Evolutionary conservation across 73 alveolate genomes (phyloP).

Genomic region (Tetrahymena thermophila): DNA sequence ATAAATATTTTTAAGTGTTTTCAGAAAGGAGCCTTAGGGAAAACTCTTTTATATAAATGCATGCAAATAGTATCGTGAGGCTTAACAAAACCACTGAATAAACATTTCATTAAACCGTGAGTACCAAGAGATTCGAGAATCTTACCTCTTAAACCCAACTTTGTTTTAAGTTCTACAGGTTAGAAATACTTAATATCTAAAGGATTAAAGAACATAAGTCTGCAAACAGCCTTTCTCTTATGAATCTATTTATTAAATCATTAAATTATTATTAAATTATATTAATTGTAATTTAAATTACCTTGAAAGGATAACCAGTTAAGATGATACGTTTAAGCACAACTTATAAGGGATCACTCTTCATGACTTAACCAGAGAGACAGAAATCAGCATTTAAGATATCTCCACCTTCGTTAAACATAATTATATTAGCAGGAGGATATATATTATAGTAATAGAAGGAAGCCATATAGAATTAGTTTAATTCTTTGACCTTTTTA

Average conservation of each 20-base stretch:
- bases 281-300: background rate
- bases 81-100: constrained; percentile 91
- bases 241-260: constrained; percentile 22
- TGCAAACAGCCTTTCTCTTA: constrained; percentile 92
- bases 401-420: constrained; percentile 68
- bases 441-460: constrained; percentile 71
- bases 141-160: constrained; percentile 86
- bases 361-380: constrained; percentile 78
- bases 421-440: constrained; percentile 75
- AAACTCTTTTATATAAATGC: constrained; percentile 89
- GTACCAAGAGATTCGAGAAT: constrained; percentile 96
- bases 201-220: constrained; percentile 93
- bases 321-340: constrained; percentile 93
- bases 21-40: constrained; percentile 55
- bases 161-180: constrained; percentile 97
- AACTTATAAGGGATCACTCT: constrained; percentile 88
- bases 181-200: constrained; percentile 87
- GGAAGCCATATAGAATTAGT: constrained; percentile 68
- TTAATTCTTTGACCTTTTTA: constrained; percentile 65
- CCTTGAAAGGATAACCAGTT: constrained; percentile 99
- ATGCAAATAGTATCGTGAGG: constrained; percentile 94
- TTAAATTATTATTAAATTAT: background rate
- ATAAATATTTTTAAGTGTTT: background rate
- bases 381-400: constrained; percentile 55
- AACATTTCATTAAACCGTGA: constrained; percentile 99